Conservation (phyloP, 768 basidiomycete species). For the Kwoniella heveanensis region DNA sequence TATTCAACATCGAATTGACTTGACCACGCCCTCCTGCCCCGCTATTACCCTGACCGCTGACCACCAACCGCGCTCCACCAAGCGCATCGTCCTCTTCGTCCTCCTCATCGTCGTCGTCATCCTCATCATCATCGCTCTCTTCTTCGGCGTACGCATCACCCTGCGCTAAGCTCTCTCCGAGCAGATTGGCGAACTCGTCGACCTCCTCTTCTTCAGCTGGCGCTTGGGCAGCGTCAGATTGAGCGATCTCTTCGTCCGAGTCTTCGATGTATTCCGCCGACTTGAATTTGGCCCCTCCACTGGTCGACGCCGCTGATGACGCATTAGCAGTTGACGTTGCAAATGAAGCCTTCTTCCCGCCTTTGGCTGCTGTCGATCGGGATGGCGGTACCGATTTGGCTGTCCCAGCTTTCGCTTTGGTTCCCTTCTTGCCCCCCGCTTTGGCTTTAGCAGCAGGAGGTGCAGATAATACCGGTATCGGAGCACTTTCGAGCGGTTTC, state of each 20-base stretch:
- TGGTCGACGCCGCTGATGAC: not conserved
- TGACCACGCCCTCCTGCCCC: not conserved
- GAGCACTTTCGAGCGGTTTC: conserved; percentile 19
- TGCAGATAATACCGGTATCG: conserved; percentile 17
- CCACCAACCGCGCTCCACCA: conserved; percentile 36
- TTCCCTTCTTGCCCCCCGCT: not conserved
- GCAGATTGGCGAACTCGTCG: conserved; percentile 47
- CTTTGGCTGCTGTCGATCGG: not conserved
- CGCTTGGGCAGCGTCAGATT: conserved; percentile 13
- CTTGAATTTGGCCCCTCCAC: conserved; percentile 35
- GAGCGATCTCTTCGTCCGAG: conserved; percentile 42
- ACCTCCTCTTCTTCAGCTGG: conserved; percentile 30
- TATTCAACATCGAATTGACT: not conserved
- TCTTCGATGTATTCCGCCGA: conserved; percentile 47
- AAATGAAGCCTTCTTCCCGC: conserved; percentile 1
- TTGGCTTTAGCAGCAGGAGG: not conserved
- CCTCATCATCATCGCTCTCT: conserved; percentile 22
- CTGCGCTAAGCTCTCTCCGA: conserved; percentile 40
- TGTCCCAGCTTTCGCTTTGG: conserved; percentile 11
- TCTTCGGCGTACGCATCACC: conserved; percentile 17
- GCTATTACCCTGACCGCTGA: conserved; percentile 4
- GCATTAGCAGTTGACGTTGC: not conserved
- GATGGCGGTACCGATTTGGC: not conserved
- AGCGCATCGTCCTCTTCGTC: conserved; percentile 39
- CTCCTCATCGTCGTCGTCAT: conserved; percentile 27